Evolutionary conservation across 1,284 basidiomycete genomes (phyloP), one percentile per base, ranked within the genome.

Genomic region (Cryptococcus sp.): DNA sequence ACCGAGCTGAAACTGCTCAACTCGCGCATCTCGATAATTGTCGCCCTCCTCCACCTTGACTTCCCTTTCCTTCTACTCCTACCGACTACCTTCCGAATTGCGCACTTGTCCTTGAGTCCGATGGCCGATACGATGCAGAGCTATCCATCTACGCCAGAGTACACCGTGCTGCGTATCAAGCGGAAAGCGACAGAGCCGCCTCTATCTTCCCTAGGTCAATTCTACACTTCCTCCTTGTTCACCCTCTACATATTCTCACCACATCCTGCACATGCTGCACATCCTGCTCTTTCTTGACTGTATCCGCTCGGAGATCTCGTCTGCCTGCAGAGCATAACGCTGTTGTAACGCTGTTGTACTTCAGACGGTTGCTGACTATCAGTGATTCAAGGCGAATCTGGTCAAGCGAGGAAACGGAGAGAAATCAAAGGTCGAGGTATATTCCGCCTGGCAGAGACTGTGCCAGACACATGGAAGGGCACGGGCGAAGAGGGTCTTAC

Each of bases 111-210:
- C n/a, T n/a, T n/a, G n/a, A n/a, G n/a, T n/a, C n/a, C n/a, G n/a
- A 31, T 31, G 28, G 14, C 28, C 9, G 28, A 31, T 31, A 31
- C 28, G 7, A 31, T 31, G 28, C 28, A 31, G 28, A 7, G 9
- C 7, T 31, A 31, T 14, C n/a, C n/a, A n/a, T 31, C 28, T 31
- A 31, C 28, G 14, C 7, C 28, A 31, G 28, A 31, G 28, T 67
- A 64, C 46, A 73, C 71, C 14, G 69, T 75, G 23, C 57, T 75
- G 33, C 54, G 72, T 10, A 74, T 75, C 66, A 75, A 75, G 59
- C 61, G 73, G 4, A 74, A 73, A 53, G 68, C 70, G 11, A 74
- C 65, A 2, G 71, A 74, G n/a, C 48, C 65, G 1, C 71, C 72
- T 3, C 57, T 74, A 6, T 66, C 68, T 4, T 70, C 69, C 2